Evolutionary conservation across 1,139 yeast species (phyloP), one percentile per base, ranked within the genome.

Genomic region (Taphrina communis): DNA sequence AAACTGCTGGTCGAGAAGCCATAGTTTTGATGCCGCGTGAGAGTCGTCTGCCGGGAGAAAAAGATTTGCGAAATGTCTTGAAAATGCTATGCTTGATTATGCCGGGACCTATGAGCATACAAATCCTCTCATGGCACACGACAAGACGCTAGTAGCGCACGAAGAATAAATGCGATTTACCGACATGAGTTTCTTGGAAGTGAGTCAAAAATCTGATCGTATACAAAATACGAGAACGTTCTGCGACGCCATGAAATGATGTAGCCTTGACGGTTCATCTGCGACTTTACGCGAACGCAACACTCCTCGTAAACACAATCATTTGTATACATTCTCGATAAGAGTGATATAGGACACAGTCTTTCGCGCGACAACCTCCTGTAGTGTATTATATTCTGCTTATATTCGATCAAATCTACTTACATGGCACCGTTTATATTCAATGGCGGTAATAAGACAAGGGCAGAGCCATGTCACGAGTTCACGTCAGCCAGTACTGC

Each of bases 391-490:
- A 25, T 25, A 1, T 1, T 25, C 31, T 25, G 31, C 31, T 25
- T 25, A 25, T 25, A 25, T 1, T 25, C 31, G 31, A 25, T 25
- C 31, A 25, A 25, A 6, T 21, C 55, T 50, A 25, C 38, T 17
- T 50, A 36, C 1, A 58, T 58, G 62, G 62, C 62, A 9, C 62
- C 62, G 1, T 58, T 58, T 41, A 46, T 58, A 9, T 58, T 58
- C 31, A 58, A 58, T 44, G 62, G 62, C 51, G 62, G 62, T 5
- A 58, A 58, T 21, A 58, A 58, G 53, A 58, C 62, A 14, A 25
- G 62, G 39, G 21, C 52, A 17, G 62, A 58, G 17, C 62, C 62
- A 21, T 58, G 62, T 35, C 62, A 58, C 62, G 62, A 58, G 31
- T 42, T 58, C 41, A 58, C 60, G 50, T 53, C 11, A 8, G 58